Conservation (phyloP, 441 rosid genomes). For the Biscutella laevigata region DNA sequence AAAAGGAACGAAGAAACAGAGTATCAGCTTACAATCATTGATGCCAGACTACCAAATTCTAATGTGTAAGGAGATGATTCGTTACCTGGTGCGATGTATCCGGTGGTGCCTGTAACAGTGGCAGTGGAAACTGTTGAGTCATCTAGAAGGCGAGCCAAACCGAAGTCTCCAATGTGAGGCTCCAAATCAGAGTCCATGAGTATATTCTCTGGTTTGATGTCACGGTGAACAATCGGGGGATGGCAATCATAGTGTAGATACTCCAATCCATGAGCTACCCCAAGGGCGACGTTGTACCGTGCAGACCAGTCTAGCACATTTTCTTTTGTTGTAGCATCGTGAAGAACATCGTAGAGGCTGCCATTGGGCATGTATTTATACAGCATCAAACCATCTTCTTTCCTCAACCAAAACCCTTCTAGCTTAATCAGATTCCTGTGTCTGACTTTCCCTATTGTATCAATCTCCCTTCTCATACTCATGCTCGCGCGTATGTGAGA, state of each 20-base stretch:
- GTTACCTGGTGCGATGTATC: conserved; percentile 77
- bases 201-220: conserved; percentile 69
- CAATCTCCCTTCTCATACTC: conserved; percentile 60
- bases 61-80: not conserved
- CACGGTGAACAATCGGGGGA: conserved; percentile 72
- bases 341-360: conserved; percentile 61
- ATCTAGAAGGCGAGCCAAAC: conserved; percentile 62
- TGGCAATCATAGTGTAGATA: conserved; percentile 75
- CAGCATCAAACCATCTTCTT: conserved; percentile 58
- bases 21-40: no score
- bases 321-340: conserved; percentile 27
- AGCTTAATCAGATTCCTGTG: conserved; percentile 63
- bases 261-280: conserved; percentile 63
- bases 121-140: conserved; percentile 37
- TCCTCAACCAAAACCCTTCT: conserved; percentile 73
- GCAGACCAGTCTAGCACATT: conserved; percentile 45
- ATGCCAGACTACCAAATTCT: not conserved
- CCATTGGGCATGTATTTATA: conserved; percentile 67
- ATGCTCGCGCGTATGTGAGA: conserved; percentile 37
- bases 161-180: conserved; percentile 75
- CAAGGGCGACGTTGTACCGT: conserved; percentile 50
- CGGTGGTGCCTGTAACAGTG: conserved; percentile 54
- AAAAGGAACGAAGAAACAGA: not conserved
- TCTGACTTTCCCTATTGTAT: conserved; percentile 50
- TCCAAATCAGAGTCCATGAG: conserved; percentile 65